phyloP scores from a whole-genome alignment of 805 yeast species.

The Monosporozyma aerobia region DNA sequence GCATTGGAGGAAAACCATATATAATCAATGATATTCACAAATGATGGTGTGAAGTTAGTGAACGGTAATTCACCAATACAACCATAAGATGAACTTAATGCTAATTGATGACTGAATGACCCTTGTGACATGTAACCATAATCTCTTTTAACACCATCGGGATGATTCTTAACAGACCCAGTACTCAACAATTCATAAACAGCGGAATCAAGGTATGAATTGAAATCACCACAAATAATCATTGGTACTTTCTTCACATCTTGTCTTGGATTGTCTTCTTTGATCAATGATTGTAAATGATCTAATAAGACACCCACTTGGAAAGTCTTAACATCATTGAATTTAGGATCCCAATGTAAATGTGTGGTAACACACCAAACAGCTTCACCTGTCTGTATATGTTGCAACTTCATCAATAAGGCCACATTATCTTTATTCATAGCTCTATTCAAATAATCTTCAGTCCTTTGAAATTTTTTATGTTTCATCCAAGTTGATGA shows the following conservation, averaged over 20 bases:
- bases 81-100: constrained; percentile 77
- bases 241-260: constrained; percentile 60
- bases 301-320: constrained; percentile 89
- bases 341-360: constrained; percentile 97
- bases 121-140: constrained; percentile 87
- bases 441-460: constrained; percentile 89
- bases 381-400: constrained; percentile 58
- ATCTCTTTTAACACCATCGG: constrained; percentile 75
- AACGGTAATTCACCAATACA: constrained; percentile 84
- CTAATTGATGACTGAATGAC: constrained; percentile 75
- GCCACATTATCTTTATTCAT: constrained; percentile 95
- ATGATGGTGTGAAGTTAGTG: constrained; percentile 88
- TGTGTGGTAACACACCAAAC: constrained; percentile 82
- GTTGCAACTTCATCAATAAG: constrained; percentile 64
- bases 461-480: constrained; percentile 83
- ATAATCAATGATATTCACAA: constrained; percentile 89
- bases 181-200: constrained; percentile 83
- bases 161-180: constrained; percentile 70
- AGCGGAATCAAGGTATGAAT: constrained; percentile 78
- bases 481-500: constrained; percentile 71
- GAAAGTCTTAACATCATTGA: constrained; percentile 90
- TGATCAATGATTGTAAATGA: constrained; percentile 63
- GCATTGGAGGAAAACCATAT: constrained; percentile 84
- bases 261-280: constrained; percentile 37
- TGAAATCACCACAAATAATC: constrained; percentile 90